phyloP scores from a whole-genome alignment of 345 rosid genomes.

The Dipteronia sinensis region DNA sequence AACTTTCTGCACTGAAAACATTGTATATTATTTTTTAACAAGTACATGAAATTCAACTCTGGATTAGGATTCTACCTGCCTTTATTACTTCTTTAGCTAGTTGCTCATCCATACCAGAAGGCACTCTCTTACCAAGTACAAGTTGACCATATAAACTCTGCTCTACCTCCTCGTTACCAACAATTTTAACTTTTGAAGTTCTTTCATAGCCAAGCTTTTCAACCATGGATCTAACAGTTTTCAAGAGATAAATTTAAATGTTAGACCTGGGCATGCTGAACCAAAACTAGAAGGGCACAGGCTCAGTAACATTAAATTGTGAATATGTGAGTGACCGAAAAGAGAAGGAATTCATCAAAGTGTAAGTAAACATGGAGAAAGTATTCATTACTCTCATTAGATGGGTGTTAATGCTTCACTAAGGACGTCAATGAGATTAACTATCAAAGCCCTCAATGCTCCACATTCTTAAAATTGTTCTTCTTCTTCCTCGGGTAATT shows the following conservation, averaged over 20 bases:
- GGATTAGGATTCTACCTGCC: constrained; percentile 53
- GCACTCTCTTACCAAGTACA: constrained; percentile 57
- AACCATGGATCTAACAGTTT: constrained; percentile 58
- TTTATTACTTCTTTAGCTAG: constrained; percentile 75
- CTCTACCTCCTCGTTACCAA: constrained; percentile 69
- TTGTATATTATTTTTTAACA: not conserved
- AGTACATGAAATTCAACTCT: constrained; percentile 12
- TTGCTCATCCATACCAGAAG: constrained; percentile 69
- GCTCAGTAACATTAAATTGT: not conserved
- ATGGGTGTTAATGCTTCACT: not conserved
- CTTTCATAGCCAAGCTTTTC: constrained; percentile 81
- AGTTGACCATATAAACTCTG: constrained; percentile 83
- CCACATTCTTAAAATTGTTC: not conserved
- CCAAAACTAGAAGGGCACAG: not conserved
- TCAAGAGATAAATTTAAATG: constrained; percentile 10
- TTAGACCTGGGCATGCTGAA: constrained; percentile 15
- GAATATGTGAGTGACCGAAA: not conserved
- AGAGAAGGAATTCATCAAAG: not conserved
- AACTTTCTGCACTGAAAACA: constrained; percentile 21
- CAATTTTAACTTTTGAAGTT: constrained; percentile 56
- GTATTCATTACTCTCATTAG: not conserved
- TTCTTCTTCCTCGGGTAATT: not conserved
- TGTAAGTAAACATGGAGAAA: not conserved
- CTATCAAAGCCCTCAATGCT: not conserved
- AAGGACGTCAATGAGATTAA: not conserved